A percentile compares a stretch with the other conserved stretches of the same genome.
These are phyloP conservation scores for Botryococcus braunii DNA, from an alignment of 163 green algal genomes.

Conservation along the genomic window DNA sequence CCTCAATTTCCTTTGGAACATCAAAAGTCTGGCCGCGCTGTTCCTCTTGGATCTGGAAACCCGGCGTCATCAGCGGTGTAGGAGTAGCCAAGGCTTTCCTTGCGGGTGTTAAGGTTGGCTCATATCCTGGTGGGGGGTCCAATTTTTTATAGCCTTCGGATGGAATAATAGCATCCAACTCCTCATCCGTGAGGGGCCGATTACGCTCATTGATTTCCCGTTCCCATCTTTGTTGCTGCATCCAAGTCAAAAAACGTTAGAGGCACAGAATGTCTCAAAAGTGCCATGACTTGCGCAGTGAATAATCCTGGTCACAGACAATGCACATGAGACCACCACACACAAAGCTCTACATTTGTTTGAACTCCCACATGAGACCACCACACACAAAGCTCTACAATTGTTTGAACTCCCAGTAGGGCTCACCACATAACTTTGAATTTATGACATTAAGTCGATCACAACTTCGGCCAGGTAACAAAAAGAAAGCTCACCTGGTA, in stretches of 20 bases:
- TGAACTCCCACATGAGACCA: too few species aligned
- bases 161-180: conserved; percentile 94
- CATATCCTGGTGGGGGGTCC: conserved; percentile 51
- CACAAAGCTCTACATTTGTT: too few species aligned
- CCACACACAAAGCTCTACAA: too few species aligned
- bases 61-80: conserved; percentile 69
- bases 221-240: conserved; percentile 54
- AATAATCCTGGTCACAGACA: too few species aligned
- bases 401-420: too few species aligned
- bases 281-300: too few species aligned
- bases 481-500: conserved; percentile 47
- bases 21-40: conserved; percentile 64
- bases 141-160: conserved; percentile 78
- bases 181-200: conserved; percentile 81
- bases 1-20: conserved; percentile 67
- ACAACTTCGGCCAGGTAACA: background rate
- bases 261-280: too few species aligned
- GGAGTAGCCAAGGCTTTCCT: conserved; percentile 92
- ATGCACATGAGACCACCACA: too few species aligned
- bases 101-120: conserved; percentile 85
- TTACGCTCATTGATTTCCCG: conserved; percentile 90
- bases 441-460: too few species aligned
- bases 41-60: conserved; percentile 76
- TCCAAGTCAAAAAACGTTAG: too few species aligned
- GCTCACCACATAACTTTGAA: too few species aligned